Conservation (phyloP, 495 filamentous ascomycete genomes). For the Tuber melanosporum region DNA sequence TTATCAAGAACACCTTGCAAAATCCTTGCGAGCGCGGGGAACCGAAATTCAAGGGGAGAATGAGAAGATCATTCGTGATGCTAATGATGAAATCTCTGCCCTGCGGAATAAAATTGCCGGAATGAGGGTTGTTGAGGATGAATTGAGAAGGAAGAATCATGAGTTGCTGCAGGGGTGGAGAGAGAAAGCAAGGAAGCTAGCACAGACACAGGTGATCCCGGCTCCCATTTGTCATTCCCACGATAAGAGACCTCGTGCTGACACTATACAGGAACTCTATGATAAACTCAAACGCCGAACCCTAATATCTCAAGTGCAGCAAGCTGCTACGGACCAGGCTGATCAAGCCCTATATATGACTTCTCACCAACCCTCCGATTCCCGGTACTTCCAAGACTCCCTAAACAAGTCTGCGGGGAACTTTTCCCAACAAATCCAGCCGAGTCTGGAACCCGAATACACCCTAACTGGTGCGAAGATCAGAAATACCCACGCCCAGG, state of each 20-base stretch:
- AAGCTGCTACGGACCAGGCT: conserved; percentile 32
- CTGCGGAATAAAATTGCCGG: conserved; percentile 62
- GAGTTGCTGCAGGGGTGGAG: conserved; percentile 62
- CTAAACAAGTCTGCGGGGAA: not conserved
- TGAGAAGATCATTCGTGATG: conserved; percentile 74
- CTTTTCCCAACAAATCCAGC: not conserved
- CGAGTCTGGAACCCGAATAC: conserved; percentile 20
- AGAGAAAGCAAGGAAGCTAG: conserved; percentile 69
- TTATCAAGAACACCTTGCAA: conserved; percentile 72
- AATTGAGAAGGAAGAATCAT: conserved; percentile 66
- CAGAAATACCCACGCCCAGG: conserved; percentile 17
- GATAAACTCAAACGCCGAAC: conserved; percentile 63
- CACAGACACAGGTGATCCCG: conserved; percentile 55
- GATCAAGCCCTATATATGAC: conserved; percentile 24
- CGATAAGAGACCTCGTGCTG: not conserved
- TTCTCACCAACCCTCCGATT: conserved; percentile 7
- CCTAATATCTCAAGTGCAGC: conserved; percentile 35
- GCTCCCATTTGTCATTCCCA: not conserved
- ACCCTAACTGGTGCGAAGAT: conserved; percentile 27
- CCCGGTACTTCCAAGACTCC: conserved; percentile 14
- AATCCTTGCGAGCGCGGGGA: conserved; percentile 70
- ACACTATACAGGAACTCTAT: conserved; percentile 59
- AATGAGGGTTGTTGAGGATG: conserved; percentile 60
- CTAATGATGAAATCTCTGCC: conserved; percentile 67
- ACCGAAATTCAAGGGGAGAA: conserved; percentile 60